Base-by-base conservation (phyloP, 2,329 filamentous ascomycete species). In the Ascochyta fabae region DNA sequence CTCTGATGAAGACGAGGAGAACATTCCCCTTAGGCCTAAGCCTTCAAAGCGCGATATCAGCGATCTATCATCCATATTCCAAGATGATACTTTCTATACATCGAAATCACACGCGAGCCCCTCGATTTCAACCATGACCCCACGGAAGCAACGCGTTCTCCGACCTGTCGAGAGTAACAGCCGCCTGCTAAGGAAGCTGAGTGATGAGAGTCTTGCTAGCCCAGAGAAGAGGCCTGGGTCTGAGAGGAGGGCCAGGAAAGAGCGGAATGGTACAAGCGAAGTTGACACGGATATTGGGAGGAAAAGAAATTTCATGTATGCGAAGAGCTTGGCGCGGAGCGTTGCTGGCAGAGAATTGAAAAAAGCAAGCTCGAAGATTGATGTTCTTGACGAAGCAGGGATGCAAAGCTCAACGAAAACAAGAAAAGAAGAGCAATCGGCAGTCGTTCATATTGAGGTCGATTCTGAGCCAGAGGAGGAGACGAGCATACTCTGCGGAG, bases 141-240 rank as follows among this genome's bases (percentile, higher is more conserved):
- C 71, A 5, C 67, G 64, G 24, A 73, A 68, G 44, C 73, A 75
- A 54, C 68, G 73, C 6, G 54, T 71, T 9, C 57, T 75, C n/a
- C 62, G 71, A 22, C 66, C 71, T 8, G 64, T 75, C 7, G 66
- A 68, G 26, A 68, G 68, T 42, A 74, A 75, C 39, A 71, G 67
- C 16, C 58, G 64, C 5, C 53, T 74, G 4, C 49, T 73, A 22
- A 53, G 63, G 23, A 69, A 70, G 47, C 47, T 72, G 22, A 69
- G 65, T 22, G 58, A 67, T 45, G 69, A 72, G 50, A 73, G 66
- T 48, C 40, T 73, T 5, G 66, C 64, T 13, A 71, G 64, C 19
- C 67, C 70, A 2, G 70, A 72, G 48, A 70, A 65, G 47, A 62
- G 47, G 29, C 53, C 54, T 4, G 42, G 49, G 47, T 64, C 59